Evolutionary conservation across 768 basidiomycete genomes (phyloP).

Genomic region (Lentinus tigrinus): DNA sequence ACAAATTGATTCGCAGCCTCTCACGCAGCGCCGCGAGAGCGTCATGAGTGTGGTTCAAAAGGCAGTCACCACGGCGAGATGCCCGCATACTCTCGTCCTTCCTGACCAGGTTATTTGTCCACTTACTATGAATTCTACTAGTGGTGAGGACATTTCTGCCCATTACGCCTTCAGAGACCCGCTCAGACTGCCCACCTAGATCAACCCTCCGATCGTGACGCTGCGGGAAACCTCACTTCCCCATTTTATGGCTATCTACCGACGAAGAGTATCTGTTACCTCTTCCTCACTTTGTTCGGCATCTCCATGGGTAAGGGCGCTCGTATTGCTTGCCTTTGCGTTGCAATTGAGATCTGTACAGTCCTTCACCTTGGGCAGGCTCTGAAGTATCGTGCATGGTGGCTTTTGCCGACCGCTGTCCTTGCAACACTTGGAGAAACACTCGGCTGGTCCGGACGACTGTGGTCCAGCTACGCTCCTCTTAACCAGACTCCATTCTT

Average conservation of each 20-base stretch:
- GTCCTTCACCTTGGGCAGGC: conserved; percentile 32
- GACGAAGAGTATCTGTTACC: conserved; percentile 5
- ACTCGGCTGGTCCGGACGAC: conserved; percentile 37
- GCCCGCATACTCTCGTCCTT: too few relatives aligned
- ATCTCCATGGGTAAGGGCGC: conserved; percentile 18
- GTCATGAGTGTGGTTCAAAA: too few relatives aligned
- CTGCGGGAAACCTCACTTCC: conserved; percentile 9
- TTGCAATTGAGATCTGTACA: neutral
- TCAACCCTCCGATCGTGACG: neutral
- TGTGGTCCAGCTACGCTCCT: conserved; percentile 34
- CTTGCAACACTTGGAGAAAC: conserved; percentile 33
- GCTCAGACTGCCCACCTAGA: neutral
- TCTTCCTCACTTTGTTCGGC: conserved; percentile 16
- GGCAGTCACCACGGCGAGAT: too few relatives aligned
- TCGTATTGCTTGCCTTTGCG: too few relatives aligned
- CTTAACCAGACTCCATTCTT: neutral
- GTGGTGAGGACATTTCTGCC: too few relatives aligned
- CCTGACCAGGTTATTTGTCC: too few relatives aligned
- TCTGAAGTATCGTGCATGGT: conserved; percentile 31
- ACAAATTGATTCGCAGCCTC: too few relatives aligned
- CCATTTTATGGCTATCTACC: conserved; percentile 14
- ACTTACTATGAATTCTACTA: too few relatives aligned
- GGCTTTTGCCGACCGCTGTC: conserved; percentile 33
- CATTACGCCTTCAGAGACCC: too few relatives aligned
- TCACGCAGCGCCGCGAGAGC: too few relatives aligned